Evolutionary conservation across 805 yeast genomes (phyloP).

Genomic region (Candida easanensis): DNA sequence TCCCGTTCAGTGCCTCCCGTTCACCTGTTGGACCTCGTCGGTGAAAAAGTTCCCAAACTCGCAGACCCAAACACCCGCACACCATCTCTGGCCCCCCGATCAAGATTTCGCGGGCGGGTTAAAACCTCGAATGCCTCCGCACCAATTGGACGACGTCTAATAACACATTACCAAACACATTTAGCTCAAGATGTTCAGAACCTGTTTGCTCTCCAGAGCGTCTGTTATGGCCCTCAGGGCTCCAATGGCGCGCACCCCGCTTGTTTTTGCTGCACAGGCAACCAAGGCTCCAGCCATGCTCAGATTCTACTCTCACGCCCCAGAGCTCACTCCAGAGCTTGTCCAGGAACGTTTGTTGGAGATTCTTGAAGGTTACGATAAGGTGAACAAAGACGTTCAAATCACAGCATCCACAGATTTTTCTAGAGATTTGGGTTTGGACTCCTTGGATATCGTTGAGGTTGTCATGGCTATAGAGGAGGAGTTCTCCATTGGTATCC

Average conservation of each 20-base stretch:
- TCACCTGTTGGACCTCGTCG: neutral
- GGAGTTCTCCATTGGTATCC: conserved; percentile 62
- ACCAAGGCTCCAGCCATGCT: conserved; percentile 2
- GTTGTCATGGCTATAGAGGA: conserved; percentile 72
- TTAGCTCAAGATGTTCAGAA: conserved; percentile 6
- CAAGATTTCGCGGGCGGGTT: neutral
- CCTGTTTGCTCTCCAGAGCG: conserved; percentile 2
- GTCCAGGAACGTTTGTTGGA: conserved; percentile 62
- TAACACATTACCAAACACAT: neutral
- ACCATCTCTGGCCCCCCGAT: neutral
- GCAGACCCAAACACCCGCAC: neutral
- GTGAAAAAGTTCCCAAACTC: neutral
- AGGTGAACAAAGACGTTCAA: conserved; percentile 34
- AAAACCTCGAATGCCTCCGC: neutral
- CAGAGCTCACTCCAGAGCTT: conserved; percentile 59
- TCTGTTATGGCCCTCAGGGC: conserved; percentile 1
- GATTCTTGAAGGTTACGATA: conserved; percentile 62
- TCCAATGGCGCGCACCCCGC: neutral
- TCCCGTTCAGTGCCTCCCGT: too few species aligned
- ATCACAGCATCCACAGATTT: conserved; percentile 47
- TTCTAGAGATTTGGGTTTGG: conserved; percentile 64
- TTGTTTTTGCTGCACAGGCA: neutral
- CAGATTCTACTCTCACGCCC: conserved; percentile 52
- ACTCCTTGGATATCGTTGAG: conserved; percentile 70
- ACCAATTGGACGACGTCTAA: neutral